Evolutionary conservation across 2,329 filamentous ascomycete species (phyloP), one percentile per base, ranked within the genome.

Genomic region (Aspergillus tamarii): DNA sequence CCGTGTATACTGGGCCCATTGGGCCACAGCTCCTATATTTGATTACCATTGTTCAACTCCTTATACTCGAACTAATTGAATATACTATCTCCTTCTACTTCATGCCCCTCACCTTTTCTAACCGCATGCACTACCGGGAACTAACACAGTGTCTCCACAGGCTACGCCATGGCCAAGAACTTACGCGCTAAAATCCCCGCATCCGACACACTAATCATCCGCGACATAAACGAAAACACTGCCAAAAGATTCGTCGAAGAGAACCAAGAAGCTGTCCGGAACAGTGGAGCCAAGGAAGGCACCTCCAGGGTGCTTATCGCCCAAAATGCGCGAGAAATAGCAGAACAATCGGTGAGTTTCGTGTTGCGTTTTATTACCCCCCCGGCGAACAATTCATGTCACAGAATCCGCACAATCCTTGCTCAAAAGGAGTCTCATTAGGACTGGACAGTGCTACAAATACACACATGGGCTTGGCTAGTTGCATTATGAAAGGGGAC

Each of bases 141-240:
- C 52, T 59, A 36, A 63, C 28, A 30, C 46, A 50, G 46, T 36
- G 61, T 63, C 62, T 54, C 32, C 43, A 19, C 58, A 90, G 89
- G 90, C 55, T 91, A 88, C 68, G 86, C 88, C 55, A 92, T 92
- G 90, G 90, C 90, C 41, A 86, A 84, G 75, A 92, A 91, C 70
- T 81, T 92, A 6, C 84, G 89, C 69, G 82, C 85, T 43, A 91
- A 91, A 74, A 84, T 91, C 34, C 85, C 88, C 4, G 78, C 82
- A 26, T 81, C 83, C 11, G 90, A 92, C 74, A 87, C 82, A 0
- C 76, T 92, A 55, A 81, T 87, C 64, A 78, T 92, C 36, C 87
- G 88, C 71, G 90, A 92, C 73, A 83, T 90, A 66, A 91, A 91
- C 72, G 76, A 82, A 21, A 80, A 83, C 43, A 82, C 85, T 3